These are phyloP conservation scores for Alloteropsis semialata DNA, from an alignment of 176 grass and related monocot species.

Conservation along the genomic window DNA sequence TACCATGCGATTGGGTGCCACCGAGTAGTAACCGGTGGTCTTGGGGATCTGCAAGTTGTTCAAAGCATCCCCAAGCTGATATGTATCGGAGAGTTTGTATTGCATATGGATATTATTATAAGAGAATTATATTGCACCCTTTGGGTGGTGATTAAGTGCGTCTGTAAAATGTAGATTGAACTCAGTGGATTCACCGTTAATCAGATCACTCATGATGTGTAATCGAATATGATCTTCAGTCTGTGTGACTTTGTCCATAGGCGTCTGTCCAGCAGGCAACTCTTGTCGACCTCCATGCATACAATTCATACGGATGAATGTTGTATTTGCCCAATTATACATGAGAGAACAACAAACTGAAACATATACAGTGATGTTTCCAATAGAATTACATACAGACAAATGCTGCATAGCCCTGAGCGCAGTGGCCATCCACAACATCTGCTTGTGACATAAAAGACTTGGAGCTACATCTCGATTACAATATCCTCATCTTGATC, in stretches of 20 bases:
- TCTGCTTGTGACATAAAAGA: not conserved
- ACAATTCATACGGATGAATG: not conserved
- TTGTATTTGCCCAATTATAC: not conserved
- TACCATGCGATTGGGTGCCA: not conserved
- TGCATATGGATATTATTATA: not conserved
- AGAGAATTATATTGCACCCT: not conserved
- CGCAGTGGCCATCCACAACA: not conserved
- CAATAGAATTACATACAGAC: not conserved
- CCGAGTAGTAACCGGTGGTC: not conserved
- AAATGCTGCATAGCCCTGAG: not conserved
- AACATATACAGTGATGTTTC: not conserved
- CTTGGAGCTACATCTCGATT: not conserved
- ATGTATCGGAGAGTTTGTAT: constrained; percentile 15
- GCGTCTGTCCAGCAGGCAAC: not conserved
- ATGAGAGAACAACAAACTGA: not conserved
- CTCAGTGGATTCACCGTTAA: not conserved
- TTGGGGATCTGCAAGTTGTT: not conserved
- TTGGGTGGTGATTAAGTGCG: not conserved
- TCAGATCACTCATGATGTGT: not conserved
- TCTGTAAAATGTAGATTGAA: not conserved
- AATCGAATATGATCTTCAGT: not conserved
- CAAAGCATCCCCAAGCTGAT: not conserved
- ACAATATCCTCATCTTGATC: not conserved
- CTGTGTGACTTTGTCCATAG: not conserved
- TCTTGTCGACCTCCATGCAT: not conserved